phyloP scores from a whole-genome alignment of 2,329 filamentous ascomycete species.

The Beauveria bassiana region DNA sequence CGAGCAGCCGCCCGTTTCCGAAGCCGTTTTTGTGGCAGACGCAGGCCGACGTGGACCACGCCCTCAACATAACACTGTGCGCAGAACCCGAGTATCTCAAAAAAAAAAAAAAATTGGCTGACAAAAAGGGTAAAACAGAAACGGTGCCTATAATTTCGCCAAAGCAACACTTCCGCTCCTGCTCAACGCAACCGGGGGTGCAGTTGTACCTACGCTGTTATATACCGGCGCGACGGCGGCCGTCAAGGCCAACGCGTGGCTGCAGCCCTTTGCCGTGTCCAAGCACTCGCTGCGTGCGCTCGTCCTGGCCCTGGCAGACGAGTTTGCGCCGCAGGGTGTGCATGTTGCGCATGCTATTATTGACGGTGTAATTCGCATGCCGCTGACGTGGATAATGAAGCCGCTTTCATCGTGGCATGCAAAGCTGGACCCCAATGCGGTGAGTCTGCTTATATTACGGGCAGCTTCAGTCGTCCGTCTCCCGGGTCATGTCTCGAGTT shows the following conservation, averaged over 20 bases:
- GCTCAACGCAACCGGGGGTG: not conserved
- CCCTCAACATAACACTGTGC: constrained; percentile 3
- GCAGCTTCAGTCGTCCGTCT: not conserved
- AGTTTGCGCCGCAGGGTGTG: constrained; percentile 10
- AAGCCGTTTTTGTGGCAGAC: constrained; percentile 12
- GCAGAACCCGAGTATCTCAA: not conserved
- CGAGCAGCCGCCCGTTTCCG: constrained; percentile 11
- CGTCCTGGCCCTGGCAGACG: not conserved
- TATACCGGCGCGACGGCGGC: constrained; percentile 9
- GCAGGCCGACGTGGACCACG: not conserved
- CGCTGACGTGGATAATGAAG: constrained; percentile 10
- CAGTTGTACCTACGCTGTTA: constrained; percentile 2
- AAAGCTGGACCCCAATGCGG: constrained; percentile 8
- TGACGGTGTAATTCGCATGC: constrained; percentile 12
- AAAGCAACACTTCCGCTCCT: constrained; percentile 5
- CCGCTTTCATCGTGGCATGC: constrained; percentile 11
- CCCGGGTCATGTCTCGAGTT: not conserved
- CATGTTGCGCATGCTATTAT: constrained; percentile 12
- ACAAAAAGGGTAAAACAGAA: not conserved
- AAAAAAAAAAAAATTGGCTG: not conserved
- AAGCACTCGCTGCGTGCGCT: constrained; percentile 9
- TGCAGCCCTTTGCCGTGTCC: constrained; percentile 8
- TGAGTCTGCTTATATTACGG: not conserved
- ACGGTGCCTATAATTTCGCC: constrained; percentile 9
- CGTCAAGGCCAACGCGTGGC: constrained; percentile 12